phyloP scores from a whole-genome alignment of 192 early-diverging fungal genomes.

The Umbelopsis vinacea region DNA sequence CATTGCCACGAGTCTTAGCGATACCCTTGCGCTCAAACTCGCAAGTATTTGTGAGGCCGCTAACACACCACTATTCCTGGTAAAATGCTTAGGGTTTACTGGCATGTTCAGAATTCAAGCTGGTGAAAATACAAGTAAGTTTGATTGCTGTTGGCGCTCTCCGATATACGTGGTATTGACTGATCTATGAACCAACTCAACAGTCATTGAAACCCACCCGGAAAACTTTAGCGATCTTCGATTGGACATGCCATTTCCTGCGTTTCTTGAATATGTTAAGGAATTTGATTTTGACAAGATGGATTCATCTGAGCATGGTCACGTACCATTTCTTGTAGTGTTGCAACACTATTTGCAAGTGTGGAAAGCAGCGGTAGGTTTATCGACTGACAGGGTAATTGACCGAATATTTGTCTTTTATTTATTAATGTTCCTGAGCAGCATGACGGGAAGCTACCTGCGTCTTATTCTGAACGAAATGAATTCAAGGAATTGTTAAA shows the following conservation, averaged over 20 bases:
- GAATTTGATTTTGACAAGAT: constrained; percentile 69
- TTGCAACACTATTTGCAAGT: constrained; percentile 75
- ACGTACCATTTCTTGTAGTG: constrained; percentile 87
- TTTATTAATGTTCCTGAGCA: constrained; percentile 13
- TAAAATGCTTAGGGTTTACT: constrained; percentile 75
- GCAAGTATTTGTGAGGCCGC: constrained; percentile 65
- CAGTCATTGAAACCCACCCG: constrained; percentile 92
- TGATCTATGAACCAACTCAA: too few species aligned
- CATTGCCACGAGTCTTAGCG: constrained; percentile 70
- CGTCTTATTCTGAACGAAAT: constrained; percentile 62
- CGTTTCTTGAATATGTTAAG: constrained; percentile 62
- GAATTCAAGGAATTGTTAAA: constrained; percentile 68
- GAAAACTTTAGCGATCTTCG: constrained; percentile 80
- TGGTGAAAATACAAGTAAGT: constrained; percentile 82
- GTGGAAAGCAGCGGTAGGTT: constrained; percentile 71
- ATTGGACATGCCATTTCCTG: constrained; percentile 80
- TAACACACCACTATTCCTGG: constrained; percentile 71
- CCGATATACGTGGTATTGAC: background rate
- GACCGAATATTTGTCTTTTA: too few species aligned
- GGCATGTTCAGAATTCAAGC: constrained; percentile 72
- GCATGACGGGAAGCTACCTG: constrained; percentile 65
- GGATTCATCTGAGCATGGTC: constrained; percentile 72
- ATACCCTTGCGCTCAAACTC: constrained; percentile 58
- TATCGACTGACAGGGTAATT: background rate
- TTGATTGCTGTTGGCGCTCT: background rate